Evolutionary conservation across 257 asterid species (phyloP).

Genomic region (Nicotiana otophora): DNA sequence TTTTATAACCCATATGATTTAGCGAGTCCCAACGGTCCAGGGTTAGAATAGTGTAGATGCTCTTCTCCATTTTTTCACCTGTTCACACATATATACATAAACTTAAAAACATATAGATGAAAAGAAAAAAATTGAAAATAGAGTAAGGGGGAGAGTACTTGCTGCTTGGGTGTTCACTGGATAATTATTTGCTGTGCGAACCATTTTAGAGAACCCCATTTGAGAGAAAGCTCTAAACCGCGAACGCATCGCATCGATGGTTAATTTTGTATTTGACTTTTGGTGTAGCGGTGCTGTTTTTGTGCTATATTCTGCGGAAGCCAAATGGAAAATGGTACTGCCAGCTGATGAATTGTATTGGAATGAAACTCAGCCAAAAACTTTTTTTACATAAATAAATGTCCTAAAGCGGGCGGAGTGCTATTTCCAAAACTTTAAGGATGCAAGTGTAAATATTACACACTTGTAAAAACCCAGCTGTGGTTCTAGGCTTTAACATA

Average conservation of each 20-base stretch:
- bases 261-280: neutral
- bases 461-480: no score
- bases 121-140: neutral
- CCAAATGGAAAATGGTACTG: neutral
- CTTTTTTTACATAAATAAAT: no score
- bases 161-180: slow-evolving; percentile 19
- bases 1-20: slow-evolving; percentile 66
- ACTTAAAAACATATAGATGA: neutral
- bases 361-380: no score
- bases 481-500: no score
- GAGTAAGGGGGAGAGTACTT: slow-evolving; percentile 26
- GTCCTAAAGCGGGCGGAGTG: no score
- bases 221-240: slow-evolving; percentile 21
- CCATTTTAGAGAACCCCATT: slow-evolving; percentile 17
- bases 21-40: slow-evolving; percentile 89
- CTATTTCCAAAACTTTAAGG: no score
- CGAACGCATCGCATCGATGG: neutral
- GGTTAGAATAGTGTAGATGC: slow-evolving; percentile 66
- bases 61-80: slow-evolving; percentile 50
- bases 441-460: no score
- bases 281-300: neutral
- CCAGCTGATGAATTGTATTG: neutral
- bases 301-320: neutral
- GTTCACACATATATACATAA: neutral
- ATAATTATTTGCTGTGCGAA: slow-evolving; percentile 4